Base-by-base conservation (phyloP, 257 asterid genomes). In the Capsicum pubescens region DNA sequence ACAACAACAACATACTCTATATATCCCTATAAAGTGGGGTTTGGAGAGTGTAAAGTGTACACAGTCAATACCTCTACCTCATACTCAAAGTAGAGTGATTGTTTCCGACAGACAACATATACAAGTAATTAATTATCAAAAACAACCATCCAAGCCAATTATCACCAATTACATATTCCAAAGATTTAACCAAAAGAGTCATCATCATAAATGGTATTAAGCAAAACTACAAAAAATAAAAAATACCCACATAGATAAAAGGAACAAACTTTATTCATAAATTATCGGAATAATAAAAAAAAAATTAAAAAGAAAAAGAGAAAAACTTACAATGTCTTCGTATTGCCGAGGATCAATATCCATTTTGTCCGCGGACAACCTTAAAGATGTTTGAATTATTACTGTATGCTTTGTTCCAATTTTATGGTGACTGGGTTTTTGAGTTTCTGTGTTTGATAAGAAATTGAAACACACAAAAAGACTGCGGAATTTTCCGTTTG, bases 321-420 rank as follows among this genome's bases (percentile, higher is more conserved):
- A 59, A 39, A 3, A n/a, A 58, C 92, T 83, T 76, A 88, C 92
- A 19, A 66, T 48, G 77, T 86, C 83, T 57, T 90, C 91, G 80
- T 88, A 86, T 50, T 90, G 90, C 59, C 84, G 84, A 61, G 90
- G 92, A 88, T 90, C 91, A 85, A 84, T 64, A 81, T 90, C 92
- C 92, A 90, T 90, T 44, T 44, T 54, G 50, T 77, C 80, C 35
- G 67, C 85, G 63, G 87, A 61, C 83, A 44, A 66, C 15, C 17
- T 50, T 50, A 21, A 12, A 74, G 9, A 12, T 54, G 32, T 54
- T 26, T 2, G 26, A 6, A 77, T 39, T 69, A 39, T 32, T 54
- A 14, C 48, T 14, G 64, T 15, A 12, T 54, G 42, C 5, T 55
- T 54, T 35, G 19, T 14, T 13, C 81, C 14, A 54, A 74, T 19